Evolutionary conservation across 768 basidiomycete genomes (phyloP).

Genomic region (Chalciporus sphaerocephalus): DNA sequence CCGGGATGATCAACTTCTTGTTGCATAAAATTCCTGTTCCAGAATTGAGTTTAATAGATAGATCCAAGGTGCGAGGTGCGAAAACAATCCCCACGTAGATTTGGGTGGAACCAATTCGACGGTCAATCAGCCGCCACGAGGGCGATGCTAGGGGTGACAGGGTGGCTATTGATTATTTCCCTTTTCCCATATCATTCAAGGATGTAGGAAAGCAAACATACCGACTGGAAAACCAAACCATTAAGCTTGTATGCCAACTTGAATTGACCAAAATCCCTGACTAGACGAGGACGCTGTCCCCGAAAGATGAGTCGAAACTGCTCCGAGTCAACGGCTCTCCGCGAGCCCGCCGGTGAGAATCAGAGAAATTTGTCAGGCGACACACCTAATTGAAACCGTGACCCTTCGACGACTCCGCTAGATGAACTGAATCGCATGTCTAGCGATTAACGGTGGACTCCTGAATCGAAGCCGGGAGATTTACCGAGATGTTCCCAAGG

Average conservation of each 20-base stretch:
- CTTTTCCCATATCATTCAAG: slow-evolving; percentile 1
- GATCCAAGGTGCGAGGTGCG: slow-evolving; percentile 22
- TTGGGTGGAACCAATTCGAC: not conserved
- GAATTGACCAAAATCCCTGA: not conserved
- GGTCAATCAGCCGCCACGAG: slow-evolving; percentile 1
- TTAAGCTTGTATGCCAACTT: not conserved
- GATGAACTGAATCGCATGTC: not conserved
- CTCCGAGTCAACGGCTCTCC: slow-evolving; percentile 10
- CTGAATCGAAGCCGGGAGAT: slow-evolving; percentile 12
- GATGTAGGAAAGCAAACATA: slow-evolving; percentile 1
- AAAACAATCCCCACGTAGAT: slow-evolving; percentile 6
- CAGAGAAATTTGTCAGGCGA: slow-evolving; percentile 3
- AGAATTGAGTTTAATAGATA: slow-evolving; percentile 17
- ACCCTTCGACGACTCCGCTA: slow-evolving; percentile 1
- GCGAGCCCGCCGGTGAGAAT: slow-evolving; percentile 18
- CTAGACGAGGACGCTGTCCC: no score
- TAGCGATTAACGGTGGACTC: slow-evolving; percentile 1
- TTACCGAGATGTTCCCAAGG: slow-evolving; percentile 27
- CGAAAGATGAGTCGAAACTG: slow-evolving; percentile 9
- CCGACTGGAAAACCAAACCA: not conserved
- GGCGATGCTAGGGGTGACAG: not conserved
- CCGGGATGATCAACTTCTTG: slow-evolving; percentile 25
- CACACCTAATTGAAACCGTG: not conserved
- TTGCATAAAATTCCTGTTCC: slow-evolving; percentile 14
- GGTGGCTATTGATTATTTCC: not conserved